Evolutionary conservation across 2,329 filamentous ascomycete genomes (phyloP).

Genomic region (Rhytidhysteron rufulum): DNA sequence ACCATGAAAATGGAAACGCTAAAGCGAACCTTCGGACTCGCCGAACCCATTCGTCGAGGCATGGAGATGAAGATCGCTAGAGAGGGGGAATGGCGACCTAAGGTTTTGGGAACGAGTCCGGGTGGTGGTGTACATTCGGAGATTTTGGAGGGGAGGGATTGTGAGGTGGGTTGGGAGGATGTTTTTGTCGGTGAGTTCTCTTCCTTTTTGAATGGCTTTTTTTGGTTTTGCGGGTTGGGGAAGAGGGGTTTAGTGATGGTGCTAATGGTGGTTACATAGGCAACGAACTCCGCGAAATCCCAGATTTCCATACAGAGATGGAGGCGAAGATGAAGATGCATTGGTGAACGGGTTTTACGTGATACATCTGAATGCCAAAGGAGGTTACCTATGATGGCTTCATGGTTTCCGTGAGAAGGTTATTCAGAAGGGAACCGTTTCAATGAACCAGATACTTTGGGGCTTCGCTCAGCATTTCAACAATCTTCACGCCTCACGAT

Average conservation of each 20-base stretch:
- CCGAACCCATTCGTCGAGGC: conserved; percentile 83
- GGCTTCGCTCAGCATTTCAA: too few relatives aligned
- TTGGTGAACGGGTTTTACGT: conserved; percentile 38
- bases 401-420: too few relatives aligned
- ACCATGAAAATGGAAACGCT: conserved; percentile 82
- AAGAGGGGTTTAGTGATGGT: not conserved
- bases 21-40: conserved; percentile 83
- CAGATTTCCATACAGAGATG: conserved; percentile 87
- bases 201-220: conserved; percentile 7
- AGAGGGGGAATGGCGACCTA: conserved; percentile 75
- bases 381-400: too few relatives aligned
- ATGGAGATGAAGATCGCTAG: conserved; percentile 93
- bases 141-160: conserved; percentile 76
- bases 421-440: too few relatives aligned
- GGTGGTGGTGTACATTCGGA: conserved; percentile 77
- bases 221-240: conserved; percentile 1
- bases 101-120: conserved; percentile 64
- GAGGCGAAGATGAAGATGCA: conserved; percentile 85
- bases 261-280: conserved; percentile 35
- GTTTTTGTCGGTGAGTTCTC: conserved; percentile 67
- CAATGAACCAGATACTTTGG: too few relatives aligned
- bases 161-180: conserved; percentile 86
- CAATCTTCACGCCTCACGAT: too few relatives aligned
- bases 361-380: too few relatives aligned
- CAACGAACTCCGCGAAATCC: conserved; percentile 66